These are phyloP conservation scores for Neocatenulostroma microsporum DNA, from an alignment of 2,329 filamentous ascomycete genomes.

Conservation along the genomic window DNA sequence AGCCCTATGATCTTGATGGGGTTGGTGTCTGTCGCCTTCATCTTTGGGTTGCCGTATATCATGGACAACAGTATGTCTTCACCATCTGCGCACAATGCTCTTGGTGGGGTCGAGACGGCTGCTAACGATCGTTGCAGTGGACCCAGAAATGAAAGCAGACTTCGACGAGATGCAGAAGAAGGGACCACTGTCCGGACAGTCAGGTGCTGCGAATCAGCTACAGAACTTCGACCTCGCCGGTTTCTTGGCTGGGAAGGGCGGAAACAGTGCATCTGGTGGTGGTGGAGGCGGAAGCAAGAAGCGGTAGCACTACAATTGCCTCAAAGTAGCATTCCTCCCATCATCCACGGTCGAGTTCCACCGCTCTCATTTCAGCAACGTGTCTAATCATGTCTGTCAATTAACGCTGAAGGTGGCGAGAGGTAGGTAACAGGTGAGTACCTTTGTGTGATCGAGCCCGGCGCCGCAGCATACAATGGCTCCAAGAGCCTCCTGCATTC, in stretches of 20 bases:
- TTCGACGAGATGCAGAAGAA: constrained; percentile 84
- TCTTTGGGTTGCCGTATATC: constrained; percentile 89
- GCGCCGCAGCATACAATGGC: no score
- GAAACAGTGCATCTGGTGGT: constrained; percentile 29
- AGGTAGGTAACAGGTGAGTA: no score
- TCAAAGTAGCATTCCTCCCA: no score
- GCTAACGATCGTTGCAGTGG: constrained; percentile 56
- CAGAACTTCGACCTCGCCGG: constrained; percentile 61
- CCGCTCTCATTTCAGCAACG: no score
- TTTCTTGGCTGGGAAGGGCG: constrained; percentile 56
- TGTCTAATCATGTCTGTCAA: no score
- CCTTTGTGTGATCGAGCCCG: no score
- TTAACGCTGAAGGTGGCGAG: no score
- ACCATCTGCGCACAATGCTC: no score
- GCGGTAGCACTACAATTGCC: no score
- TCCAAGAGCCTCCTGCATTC: no score
- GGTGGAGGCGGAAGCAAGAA: constrained; percentile 16
- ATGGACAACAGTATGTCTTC: constrained; percentile 79
- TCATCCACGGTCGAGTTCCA: no score
- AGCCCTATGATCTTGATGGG: constrained; percentile 96
- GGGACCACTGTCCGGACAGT: constrained; percentile 47
- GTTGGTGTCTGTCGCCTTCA: constrained; percentile 69
- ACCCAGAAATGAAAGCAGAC: constrained; percentile 88
- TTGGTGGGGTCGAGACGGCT: background rate
- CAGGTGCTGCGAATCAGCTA: constrained; percentile 44